Percentiles rank a stretch among this genome's conserved stretches.
These are phyloP conservation scores for Asterochloris sp. DNA, from an alignment of 139 green algal genomes.

Conservation along the genomic window DNA sequence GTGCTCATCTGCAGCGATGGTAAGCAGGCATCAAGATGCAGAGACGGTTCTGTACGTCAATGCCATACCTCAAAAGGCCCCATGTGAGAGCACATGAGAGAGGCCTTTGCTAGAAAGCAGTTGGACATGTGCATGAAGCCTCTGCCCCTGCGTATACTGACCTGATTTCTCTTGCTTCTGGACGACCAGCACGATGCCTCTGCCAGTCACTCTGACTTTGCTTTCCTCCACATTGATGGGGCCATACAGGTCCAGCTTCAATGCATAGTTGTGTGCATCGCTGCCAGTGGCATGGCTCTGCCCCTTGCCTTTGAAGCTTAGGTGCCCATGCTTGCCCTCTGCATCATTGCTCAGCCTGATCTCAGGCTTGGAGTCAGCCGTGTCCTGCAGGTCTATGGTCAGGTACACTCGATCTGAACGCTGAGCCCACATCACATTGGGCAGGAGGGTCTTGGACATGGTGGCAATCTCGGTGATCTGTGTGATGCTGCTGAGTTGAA, in stretches of 20 bases:
- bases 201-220: constrained; percentile 55
- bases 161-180: constrained; percentile 40
- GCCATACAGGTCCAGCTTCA: constrained; percentile 60
- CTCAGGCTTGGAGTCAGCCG: constrained; percentile 39
- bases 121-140: constrained; percentile 56
- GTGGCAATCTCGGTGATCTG: too few species aligned
- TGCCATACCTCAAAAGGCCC: neutral
- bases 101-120: neutral
- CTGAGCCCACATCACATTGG: constrained; percentile 71
- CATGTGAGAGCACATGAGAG: too few species aligned
- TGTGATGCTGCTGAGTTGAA: too few species aligned
- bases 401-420: constrained; percentile 65
- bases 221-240: constrained; percentile 56
- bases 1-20: constrained; percentile 2
- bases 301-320: constrained; percentile 56
- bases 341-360: constrained; percentile 55
- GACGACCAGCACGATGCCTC: constrained; percentile 63
- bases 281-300: constrained; percentile 48
- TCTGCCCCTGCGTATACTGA: constrained; percentile 41
- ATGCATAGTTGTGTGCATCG: constrained; percentile 50
- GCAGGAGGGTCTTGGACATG: constrained; percentile 16
- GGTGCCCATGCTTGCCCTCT: constrained; percentile 38
- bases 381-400: constrained; percentile 74
- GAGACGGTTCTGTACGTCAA: too few species aligned
- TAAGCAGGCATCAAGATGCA: too few species aligned